These are phyloP conservation scores for Aspergillus spinulosporus DNA, from an alignment of 2,329 filamentous ascomycete species.

Conservation along the genomic window DNA sequence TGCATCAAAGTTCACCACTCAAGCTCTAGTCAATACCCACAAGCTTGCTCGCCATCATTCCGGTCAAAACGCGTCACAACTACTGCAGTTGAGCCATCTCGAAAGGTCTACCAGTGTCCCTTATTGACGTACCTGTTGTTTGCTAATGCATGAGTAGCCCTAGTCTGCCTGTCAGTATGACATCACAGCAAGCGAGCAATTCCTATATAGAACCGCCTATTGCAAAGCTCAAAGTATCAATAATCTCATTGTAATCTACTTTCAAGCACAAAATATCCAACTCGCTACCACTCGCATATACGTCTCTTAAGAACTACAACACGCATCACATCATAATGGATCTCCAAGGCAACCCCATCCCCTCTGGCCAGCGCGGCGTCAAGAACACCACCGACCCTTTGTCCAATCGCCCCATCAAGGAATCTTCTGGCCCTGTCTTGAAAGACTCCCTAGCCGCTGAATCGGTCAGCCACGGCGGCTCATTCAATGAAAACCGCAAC, in stretches of 20 bases:
- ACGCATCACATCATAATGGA: conserved; percentile 35
- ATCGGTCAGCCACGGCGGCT: conserved; percentile 61
- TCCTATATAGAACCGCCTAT: conserved; percentile 9
- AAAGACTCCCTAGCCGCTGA: conserved; percentile 75
- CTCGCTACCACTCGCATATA: not conserved
- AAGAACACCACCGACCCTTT: conserved; percentile 52
- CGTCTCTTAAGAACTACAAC: not conserved
- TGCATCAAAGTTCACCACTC: conserved; percentile 8
- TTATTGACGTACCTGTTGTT: conserved; percentile 18
- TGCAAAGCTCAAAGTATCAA: not conserved
- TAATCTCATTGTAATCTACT: not conserved
- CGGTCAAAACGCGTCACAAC: not conserved
- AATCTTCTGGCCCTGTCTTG: conserved; percentile 64
- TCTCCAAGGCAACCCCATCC: conserved; percentile 42
- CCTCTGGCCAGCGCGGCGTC: conserved; percentile 33
- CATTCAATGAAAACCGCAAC: conserved; percentile 61
- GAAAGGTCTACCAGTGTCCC: conserved; percentile 4
- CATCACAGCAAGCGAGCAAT: conserved; percentile 14
- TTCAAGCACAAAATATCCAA: not conserved
- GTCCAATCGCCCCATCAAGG: conserved; percentile 53
- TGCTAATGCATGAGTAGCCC: not conserved
- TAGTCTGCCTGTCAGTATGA: conserved; percentile 17
- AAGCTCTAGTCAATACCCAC: not conserved
- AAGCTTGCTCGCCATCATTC: not conserved
- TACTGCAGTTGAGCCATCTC: not conserved